A percentile compares a stretch with the other conserved stretches of the same genome.
These are phyloP conservation scores for Trichothecium sympodiale DNA, from an alignment of 2,329 filamentous ascomycete species.

Conservation along the genomic window DNA sequence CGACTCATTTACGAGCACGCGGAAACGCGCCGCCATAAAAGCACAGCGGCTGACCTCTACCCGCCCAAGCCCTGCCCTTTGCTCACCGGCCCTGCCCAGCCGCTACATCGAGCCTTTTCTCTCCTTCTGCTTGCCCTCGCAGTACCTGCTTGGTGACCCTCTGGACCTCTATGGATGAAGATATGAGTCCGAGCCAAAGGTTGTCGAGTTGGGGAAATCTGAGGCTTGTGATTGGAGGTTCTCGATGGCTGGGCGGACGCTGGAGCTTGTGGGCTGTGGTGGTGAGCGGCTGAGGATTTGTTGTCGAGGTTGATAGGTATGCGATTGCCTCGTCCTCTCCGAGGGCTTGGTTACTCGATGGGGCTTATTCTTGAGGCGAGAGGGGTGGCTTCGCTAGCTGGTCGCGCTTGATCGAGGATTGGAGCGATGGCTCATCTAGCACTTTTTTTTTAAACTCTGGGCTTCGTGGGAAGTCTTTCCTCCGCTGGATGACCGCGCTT, in stretches of 20 bases:
- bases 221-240: conserved; percentile 15
- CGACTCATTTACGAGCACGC: conserved; percentile 50
- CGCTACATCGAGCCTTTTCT: conserved; percentile 37
- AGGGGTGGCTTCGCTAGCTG: conserved; percentile 35
- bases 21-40: conserved; percentile 99
- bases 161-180: conserved; percentile 61
- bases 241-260: conserved; percentile 24
- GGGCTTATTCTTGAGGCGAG: conserved; percentile 99
- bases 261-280: conserved; percentile 32
- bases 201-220: conserved; percentile 12
- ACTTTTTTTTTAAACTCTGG: conserved; percentile 11
- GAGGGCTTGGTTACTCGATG: conserved; percentile 87
- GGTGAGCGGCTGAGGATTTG: conserved; percentile 47
- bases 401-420: background rate
- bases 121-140: conserved; percentile 14
- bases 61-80: conserved; percentile 40
- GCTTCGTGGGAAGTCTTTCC: conserved; percentile 9
- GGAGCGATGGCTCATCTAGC: conserved; percentile 11
- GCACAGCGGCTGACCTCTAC: conserved; percentile 80
- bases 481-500: no score
- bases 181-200: conserved; percentile 64
- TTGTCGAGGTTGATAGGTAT: conserved; percentile 98
- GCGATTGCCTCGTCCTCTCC: conserved; percentile 66
- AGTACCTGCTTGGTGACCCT: conserved; percentile 19
- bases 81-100: conserved; percentile 24